Percentiles rank a stretch among this genome's conserved stretches.
Evolutionary conservation across 2,329 filamentous ascomycete genomes (phyloP).

Genomic region (Fusarium compactum): DNA sequence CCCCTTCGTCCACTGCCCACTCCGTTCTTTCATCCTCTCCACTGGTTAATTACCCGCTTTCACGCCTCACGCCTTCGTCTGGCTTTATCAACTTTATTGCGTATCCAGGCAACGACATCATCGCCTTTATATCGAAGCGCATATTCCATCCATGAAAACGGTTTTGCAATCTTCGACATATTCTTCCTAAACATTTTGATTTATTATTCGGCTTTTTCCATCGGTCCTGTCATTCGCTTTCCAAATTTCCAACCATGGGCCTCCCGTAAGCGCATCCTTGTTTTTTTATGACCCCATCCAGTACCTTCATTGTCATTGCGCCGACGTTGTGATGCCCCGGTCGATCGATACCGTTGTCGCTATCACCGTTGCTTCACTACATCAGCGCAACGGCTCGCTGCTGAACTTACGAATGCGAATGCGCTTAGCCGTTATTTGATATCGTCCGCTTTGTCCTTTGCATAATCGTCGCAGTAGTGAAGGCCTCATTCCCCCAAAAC

Average conservation of each 20-base stretch:
- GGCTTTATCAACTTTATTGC: conserved; percentile 33
- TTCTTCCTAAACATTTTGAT: background rate
- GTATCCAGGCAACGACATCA: conserved; percentile 34
- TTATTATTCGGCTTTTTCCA: conserved; percentile 2
- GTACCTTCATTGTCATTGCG: conserved; percentile 34
- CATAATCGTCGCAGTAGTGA: conserved; percentile 27
- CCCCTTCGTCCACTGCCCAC: conserved; percentile 38
- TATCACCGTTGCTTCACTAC: conserved; percentile 33
- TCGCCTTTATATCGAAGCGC: conserved; percentile 4
- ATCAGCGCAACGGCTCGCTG: conserved; percentile 35
- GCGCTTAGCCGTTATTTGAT: conserved; percentile 26
- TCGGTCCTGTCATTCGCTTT: conserved; percentile 31
- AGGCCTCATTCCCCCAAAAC: conserved; percentile 14
- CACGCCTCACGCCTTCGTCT: conserved; percentile 36
- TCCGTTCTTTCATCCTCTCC: conserved; percentile 43
- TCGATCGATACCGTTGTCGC: conserved; percentile 34
- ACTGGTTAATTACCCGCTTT: conserved; percentile 38
- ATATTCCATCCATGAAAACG: conserved; percentile 19
- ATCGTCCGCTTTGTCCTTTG: conserved; percentile 22
- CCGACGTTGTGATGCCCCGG: conserved; percentile 40
- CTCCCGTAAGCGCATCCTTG: conserved; percentile 59
- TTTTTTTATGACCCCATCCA: conserved; percentile 27
- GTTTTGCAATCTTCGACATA: background rate
- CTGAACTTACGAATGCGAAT: conserved; percentile 23
- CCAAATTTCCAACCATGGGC: conserved; percentile 53